Evolutionary conservation across 116 monocot genomes (phyloP).

Genomic region (Phalaenopsis hybrid): DNA sequence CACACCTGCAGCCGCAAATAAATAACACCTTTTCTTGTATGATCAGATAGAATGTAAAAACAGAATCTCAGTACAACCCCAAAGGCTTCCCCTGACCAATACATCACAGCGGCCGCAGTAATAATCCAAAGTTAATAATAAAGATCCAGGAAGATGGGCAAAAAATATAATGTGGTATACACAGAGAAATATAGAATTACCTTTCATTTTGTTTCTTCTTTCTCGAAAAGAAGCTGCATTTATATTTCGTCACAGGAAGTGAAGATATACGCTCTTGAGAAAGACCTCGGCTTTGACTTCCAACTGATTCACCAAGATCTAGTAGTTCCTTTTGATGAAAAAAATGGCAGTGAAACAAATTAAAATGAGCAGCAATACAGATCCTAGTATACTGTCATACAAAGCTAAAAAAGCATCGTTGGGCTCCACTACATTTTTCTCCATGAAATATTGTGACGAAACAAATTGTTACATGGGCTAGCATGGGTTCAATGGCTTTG

Average conservation of each 20-base stretch:
- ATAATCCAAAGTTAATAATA: too few relatives aligned
- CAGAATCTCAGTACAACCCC: too few relatives aligned
- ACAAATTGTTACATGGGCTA: too few relatives aligned
- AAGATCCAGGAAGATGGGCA: too few relatives aligned
- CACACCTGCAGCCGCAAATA: constrained; percentile 46
- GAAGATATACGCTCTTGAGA: constrained; percentile 69
- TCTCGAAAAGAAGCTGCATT: constrained; percentile 78
- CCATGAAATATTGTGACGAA: too few relatives aligned
- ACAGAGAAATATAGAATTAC: constrained; percentile 18
- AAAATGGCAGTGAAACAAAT: neutral
- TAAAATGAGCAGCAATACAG: neutral
- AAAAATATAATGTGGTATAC: neutral
- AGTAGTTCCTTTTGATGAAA: constrained; percentile 65
- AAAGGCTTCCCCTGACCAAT: too few relatives aligned
- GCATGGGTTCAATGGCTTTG: too few relatives aligned
- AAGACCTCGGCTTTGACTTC: constrained; percentile 86
- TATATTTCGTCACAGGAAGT: constrained; percentile 84
- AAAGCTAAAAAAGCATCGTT: too few relatives aligned
- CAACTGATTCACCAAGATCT: constrained; percentile 91
- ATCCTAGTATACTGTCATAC: neutral
- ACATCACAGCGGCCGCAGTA: too few relatives aligned
- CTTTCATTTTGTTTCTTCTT: constrained; percentile 64
- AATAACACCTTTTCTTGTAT: too few relatives aligned
- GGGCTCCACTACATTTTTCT: too few relatives aligned
- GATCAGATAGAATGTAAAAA: neutral